phyloP scores from a whole-genome alignment of 1,284 basidiomycete species.

The Cryptococcus floricola region DNA sequence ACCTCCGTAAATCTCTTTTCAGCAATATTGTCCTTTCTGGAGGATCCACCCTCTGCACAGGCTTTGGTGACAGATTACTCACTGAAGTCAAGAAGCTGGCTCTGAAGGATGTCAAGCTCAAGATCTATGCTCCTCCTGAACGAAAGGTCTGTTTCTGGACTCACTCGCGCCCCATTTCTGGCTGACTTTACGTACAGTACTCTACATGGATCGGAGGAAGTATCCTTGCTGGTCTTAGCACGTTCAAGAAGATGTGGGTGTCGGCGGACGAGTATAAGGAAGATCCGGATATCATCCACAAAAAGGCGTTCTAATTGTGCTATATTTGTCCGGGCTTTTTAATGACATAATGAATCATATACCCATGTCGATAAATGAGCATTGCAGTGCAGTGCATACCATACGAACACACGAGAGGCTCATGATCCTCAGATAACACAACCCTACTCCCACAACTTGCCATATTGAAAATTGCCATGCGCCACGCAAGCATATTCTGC shows the following conservation, averaged over 20 bases:
- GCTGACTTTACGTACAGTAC: conserved; percentile 54
- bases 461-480: conserved; percentile 22
- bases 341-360: not conserved
- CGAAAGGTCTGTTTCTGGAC: conserved; percentile 59
- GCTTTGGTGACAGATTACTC: conserved; percentile 94
- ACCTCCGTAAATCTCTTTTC: conserved; percentile 91
- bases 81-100: conserved; percentile 95
- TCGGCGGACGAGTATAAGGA: conserved; percentile 99
- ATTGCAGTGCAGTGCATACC: not conserved
- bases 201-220: conserved; percentile 99
- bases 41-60: conserved; percentile 85
- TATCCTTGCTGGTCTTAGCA: conserved; percentile 88
- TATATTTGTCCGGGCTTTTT: not conserved
- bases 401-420: not conserved
- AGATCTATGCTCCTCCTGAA: conserved; percentile 99
- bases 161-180: not conserved
- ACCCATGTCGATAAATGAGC: not conserved
- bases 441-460: conserved; percentile 12
- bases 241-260: conserved; percentile 99
- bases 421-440: not conserved
- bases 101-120: conserved; percentile 97
- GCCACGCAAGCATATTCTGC: conserved; percentile 30
- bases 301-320: conserved; percentile 43
- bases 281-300: conserved; percentile 94
- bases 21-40: conserved; percentile 95